Evolutionary conservation across 2,329 filamentous ascomycete species (phyloP).

Genomic region (Epichloe glyceriae): DNA sequence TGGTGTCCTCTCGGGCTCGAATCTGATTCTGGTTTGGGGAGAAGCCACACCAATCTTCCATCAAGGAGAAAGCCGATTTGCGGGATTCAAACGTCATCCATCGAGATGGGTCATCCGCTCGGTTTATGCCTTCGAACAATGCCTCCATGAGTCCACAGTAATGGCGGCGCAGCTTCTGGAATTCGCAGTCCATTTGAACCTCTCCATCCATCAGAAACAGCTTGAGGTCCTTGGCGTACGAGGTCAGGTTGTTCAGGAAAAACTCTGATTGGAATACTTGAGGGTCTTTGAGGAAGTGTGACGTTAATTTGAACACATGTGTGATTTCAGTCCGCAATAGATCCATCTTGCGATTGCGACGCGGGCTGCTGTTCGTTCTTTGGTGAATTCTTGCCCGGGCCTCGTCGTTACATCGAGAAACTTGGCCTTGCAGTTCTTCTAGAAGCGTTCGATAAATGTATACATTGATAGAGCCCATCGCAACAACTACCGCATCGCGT

Average conservation of each 20-base stretch:
- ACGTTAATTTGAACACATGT: slow-evolving; percentile 88
- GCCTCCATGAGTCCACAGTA: slow-evolving; percentile 92
- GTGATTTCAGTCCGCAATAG: slow-evolving; percentile 86
- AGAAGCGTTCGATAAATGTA: slow-evolving; percentile 85
- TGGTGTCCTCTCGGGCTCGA: slow-evolving; percentile 68
- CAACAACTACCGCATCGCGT: slow-evolving; percentile 78
- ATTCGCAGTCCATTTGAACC: slow-evolving; percentile 88
- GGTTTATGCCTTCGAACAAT: slow-evolving; percentile 81
- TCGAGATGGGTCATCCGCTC: slow-evolving; percentile 68
- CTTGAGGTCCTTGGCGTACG: slow-evolving; percentile 83
- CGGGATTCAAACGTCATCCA: slow-evolving; percentile 98
- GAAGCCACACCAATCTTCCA: slow-evolving; percentile 99
- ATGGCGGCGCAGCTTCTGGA: slow-evolving; percentile 79
- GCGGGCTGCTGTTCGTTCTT: slow-evolving; percentile 69
- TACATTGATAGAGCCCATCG: slow-evolving; percentile 87
- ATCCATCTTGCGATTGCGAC: slow-evolving; percentile 73
- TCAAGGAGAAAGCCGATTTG: slow-evolving; percentile 87
- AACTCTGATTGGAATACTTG: slow-evolving; percentile 79
- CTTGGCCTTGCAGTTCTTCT: slow-evolving; percentile 78
- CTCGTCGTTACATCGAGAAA: slow-evolving; percentile 77
- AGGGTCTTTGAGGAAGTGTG: slow-evolving; percentile 69
- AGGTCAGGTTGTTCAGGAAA: slow-evolving; percentile 77
- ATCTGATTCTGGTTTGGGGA: slow-evolving; percentile 82
- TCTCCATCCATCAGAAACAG: slow-evolving; percentile 91
- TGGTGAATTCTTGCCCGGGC: slow-evolving; percentile 79